Evolutionary conservation across 2,329 filamentous ascomycete species (phyloP).

Genomic region (Nothophaeocryptopus gaeumannii): DNA sequence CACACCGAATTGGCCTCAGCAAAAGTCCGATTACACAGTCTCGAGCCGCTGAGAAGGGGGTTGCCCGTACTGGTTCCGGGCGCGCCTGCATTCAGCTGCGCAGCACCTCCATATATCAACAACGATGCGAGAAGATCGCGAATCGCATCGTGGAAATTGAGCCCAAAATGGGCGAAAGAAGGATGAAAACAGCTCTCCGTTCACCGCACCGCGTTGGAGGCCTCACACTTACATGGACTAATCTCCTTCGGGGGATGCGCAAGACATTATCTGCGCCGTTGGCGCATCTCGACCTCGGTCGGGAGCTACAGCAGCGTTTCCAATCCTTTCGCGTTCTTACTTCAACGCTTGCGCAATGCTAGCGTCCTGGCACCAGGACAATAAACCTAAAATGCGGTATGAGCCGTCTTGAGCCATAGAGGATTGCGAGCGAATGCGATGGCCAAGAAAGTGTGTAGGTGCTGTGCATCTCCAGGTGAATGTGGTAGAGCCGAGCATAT

Average conservation of each 20-base stretch:
- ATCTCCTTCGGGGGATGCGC: too few relatives aligned
- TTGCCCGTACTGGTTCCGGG: slow-evolving; percentile 2
- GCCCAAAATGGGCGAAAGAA: background rate
- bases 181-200: background rate
- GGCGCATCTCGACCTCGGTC: background rate
- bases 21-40: slow-evolving; percentile 13
- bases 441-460: too few relatives aligned
- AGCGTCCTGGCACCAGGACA: background rate
- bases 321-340: background rate
- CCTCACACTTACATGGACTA: too few relatives aligned
- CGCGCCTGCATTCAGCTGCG: slow-evolving; percentile 11
- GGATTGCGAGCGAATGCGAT: too few relatives aligned
- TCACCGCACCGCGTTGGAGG: background rate
- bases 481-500: too few relatives aligned
- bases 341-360: background rate
- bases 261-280: background rate
- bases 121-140: background rate
- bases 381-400: too few relatives aligned
- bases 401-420: too few relatives aligned
- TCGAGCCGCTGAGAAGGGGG: slow-evolving; percentile 2
- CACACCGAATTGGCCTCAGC: slow-evolving; percentile 11
- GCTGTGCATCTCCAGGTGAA: too few relatives aligned
- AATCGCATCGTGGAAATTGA: background rate
- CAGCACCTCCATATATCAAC: background rate
- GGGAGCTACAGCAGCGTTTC: background rate